These are phyloP conservation scores for Guadua angustifolia DNA, from an alignment of 176 grass and related monocot species.

Conservation along the genomic window DNA sequence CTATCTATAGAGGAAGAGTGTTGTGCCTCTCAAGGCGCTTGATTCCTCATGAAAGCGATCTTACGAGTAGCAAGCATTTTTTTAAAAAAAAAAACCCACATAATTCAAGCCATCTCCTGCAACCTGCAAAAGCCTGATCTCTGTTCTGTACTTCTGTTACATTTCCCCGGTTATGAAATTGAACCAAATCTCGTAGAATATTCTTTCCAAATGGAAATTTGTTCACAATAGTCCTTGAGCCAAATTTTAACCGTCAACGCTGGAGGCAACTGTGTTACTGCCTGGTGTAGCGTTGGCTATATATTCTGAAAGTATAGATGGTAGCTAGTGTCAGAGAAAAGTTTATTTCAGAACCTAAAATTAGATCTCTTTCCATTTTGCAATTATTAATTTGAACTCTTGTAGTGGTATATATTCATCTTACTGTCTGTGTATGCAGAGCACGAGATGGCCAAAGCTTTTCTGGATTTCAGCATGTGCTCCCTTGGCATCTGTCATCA, in stretches of 20 bases:
- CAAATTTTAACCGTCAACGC: not conserved
- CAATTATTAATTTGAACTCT: not conserved
- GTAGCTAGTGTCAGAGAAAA: not conserved
- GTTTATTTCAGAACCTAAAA: not conserved
- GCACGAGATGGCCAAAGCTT: constrained; percentile 70
- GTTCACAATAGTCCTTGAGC: not conserved
- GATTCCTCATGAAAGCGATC: not conserved
- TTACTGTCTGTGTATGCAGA: constrained; percentile 46
- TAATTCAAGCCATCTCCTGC: not conserved
- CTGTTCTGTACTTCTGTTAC: not conserved
- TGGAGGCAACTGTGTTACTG: not conserved
- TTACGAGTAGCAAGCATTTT: not conserved
- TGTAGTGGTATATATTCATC: not conserved
- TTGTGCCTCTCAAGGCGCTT: constrained; percentile 41
- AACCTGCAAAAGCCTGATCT: not conserved
- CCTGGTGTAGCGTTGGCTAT: not conserved
- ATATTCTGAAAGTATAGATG: not conserved
- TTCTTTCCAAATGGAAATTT: not conserved
- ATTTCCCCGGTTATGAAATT: not conserved
- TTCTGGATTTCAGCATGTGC: constrained; percentile 94
- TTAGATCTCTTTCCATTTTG: not conserved
- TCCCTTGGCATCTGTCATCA: constrained; percentile 72
- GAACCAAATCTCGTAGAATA: not conserved
- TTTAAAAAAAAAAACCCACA: not conserved
- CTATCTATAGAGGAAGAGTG: not conserved